Evolutionary conservation across 2,329 filamentous ascomycete species (phyloP), one percentile per base, ranked within the genome.

Genomic region (Falciphora oryzae): DNA sequence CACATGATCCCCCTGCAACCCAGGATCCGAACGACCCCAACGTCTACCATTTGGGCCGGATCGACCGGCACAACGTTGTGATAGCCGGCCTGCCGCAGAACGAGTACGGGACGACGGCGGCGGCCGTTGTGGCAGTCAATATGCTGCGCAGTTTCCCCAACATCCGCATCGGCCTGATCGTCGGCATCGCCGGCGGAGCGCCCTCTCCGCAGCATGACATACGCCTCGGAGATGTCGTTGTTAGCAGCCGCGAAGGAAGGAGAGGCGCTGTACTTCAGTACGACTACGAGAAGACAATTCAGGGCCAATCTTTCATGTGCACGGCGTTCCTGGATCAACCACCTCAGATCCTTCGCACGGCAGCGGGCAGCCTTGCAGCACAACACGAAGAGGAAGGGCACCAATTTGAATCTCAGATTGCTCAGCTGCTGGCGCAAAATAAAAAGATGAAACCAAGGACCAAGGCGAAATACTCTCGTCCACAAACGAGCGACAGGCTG

Each of bases 191-290:
- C 0, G 76, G 76, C 6, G 77, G 76, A 3, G 75, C 70, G 0
- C 77, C 77, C n/a, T 65, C 79, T 66, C 57, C 2, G 2, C 66
- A 71, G 8, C 67, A 75, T 29, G 75, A 79, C 22, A 72, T 79
- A 1, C 72, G 76, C 6, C 71, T 75, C 0, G 73, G 74, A 7
- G 72, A 75, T 59, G 62, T 75, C 27, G 73, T 74, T 1, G 72
- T 78, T 10, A 71, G 71, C 53, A 60, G 62, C 10, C 65, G 70
- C 14, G 59, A 67, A 7, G 60, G 67, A 57, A 64, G 63, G 0
- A 61, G 68, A 1, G 67, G 68, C 3, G 71, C 73, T 2, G 65
- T 71, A 0, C 61, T 76, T 7, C 70, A 76, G 22, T 71, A 72
- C 63, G 69, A 72, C 32, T 71, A 69, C 61, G 71, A 70, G 5